Evolutionary conservation across 1,139 yeast species (phyloP).

Genomic region (Kluyveromyces sp.): DNA sequence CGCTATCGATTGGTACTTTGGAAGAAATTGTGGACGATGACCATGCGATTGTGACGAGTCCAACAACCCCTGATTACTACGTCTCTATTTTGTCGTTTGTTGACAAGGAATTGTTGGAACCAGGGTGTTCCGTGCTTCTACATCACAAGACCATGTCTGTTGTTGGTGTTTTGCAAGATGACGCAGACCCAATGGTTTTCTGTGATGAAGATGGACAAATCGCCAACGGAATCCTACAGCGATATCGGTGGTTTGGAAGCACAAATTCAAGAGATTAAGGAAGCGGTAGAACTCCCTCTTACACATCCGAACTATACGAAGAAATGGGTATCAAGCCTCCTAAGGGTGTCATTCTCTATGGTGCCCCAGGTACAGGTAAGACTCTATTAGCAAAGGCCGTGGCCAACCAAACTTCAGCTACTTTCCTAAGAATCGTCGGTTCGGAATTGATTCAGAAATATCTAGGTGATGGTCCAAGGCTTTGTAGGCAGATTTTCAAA

Average conservation of each 20-base stretch:
- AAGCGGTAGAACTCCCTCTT: constrained; percentile 93
- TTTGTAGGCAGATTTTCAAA: constrained; percentile 90
- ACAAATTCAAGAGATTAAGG: constrained; percentile 97
- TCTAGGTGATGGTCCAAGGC: constrained; percentile 95
- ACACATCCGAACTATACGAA: constrained; percentile 95
- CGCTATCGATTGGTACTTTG: constrained; percentile 92
- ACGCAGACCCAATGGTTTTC: constrained; percentile 95
- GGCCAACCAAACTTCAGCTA: constrained; percentile 95
- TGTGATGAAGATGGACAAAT: constrained; percentile 94
- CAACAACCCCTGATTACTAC: constrained; percentile 95
- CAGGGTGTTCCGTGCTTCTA: constrained; percentile 93
- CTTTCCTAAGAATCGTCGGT: constrained; percentile 93
- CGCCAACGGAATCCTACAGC: constrained; percentile 94
- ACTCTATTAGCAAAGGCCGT: constrained; percentile 96
- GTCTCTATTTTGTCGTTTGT: constrained; percentile 96
- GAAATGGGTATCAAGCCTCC: constrained; percentile 99
- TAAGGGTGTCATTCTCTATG: constrained; percentile 95
- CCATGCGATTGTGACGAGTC: constrained; percentile 94
- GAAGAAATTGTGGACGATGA: constrained; percentile 98
- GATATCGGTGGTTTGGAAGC: constrained; percentile 96
- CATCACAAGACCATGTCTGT: constrained; percentile 94
- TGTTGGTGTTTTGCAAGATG: constrained; percentile 94
- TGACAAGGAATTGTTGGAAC: constrained; percentile 91
- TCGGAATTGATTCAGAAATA: constrained; percentile 95
- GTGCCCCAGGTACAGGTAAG: constrained; percentile 99